Base-by-base conservation (phyloP, 2,329 filamentous ascomycete genomes). In the Penicillium vulpinum region DNA sequence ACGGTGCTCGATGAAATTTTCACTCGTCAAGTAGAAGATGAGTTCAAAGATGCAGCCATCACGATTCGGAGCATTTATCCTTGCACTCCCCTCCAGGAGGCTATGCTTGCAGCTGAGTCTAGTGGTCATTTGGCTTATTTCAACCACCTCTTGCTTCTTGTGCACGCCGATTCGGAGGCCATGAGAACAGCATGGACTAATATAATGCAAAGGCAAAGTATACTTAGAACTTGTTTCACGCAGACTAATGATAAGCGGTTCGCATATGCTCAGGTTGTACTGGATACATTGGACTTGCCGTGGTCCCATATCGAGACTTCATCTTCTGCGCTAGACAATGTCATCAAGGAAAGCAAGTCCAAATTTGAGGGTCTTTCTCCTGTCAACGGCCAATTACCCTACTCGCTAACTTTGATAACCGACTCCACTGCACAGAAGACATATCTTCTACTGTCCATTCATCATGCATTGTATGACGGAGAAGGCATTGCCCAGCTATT, bases 381-480 rank as follows among this genome's bases (percentile, higher is more conserved):
- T 7, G 62, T 68, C 8, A 66, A 58, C 10, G 70, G 69, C 35
- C 49, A 54, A 10, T 51, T 71, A 36, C 72, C 72, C 4, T 73
- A 72, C 50, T 67, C 62, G 6, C 51, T 73, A 38, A 65, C 63
- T 18, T 29, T 64, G 0, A 65, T 74, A 22, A 61, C 53, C 8
- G 59, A 62, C 28, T 40, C 60, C 1, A 49, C 36, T 9, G 46
- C 45, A 0, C 54, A 61, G 15, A 55, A 56, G 13, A 52, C 46
- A 5, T 44, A 67, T 31, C 61, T 75, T 15, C 64, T 81, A 3
- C 75, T 87, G 46, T 78, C 78, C 22, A 85, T 86, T 64, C 92
- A 96, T 65, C 92, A 97, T 74, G 90, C 91, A 2, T 77, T 96
- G 0, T 96, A 96, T 65, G 92, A 97, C 73, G 92, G 89, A 0